These are phyloP conservation scores for Corymbia calophylla DNA, from an alignment of 441 rosid genomes.

Conservation along the genomic window DNA sequence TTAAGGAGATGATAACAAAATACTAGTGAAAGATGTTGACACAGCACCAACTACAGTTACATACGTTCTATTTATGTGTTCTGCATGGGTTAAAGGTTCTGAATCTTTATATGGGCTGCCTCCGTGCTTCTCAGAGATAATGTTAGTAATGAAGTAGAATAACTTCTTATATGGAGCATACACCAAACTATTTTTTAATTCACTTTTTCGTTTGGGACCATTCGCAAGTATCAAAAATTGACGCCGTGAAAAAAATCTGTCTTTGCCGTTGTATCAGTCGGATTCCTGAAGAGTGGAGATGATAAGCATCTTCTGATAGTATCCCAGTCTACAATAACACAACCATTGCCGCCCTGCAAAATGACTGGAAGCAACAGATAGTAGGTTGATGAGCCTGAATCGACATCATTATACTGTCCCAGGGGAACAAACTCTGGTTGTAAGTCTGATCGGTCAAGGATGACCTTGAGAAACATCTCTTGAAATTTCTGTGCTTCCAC, in stretches of 20 bases:
- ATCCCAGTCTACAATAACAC: conserved; percentile 59
- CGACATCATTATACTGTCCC: conserved; percentile 31
- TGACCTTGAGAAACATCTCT: conserved; percentile 75
- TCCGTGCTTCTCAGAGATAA: conserved; percentile 42
- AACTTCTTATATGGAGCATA: conserved; percentile 44
- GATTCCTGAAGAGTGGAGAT: conserved; percentile 66
- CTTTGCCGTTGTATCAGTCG: conserved; percentile 20
- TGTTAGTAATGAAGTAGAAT: conserved; percentile 52
- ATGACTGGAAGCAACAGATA: conserved; percentile 84
- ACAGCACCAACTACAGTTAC: conserved; percentile 25
- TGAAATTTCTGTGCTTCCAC: conserved; percentile 61
- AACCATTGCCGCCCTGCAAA: conserved; percentile 18
- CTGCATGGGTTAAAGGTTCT: conserved; percentile 33
- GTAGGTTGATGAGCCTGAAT: conserved; percentile 42
- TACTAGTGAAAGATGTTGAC: neutral
- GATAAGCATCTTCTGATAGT: conserved; percentile 61
- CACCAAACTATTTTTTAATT: conserved; percentile 72
- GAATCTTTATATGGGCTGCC: conserved; percentile 39
- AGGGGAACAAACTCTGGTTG: conserved; percentile 45
- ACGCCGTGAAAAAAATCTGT: conserved; percentile 13
- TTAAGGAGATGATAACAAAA: conserved; percentile 7
- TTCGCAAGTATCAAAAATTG: conserved; percentile 58
- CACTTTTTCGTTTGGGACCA: conserved; percentile 45
- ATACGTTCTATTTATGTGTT: conserved; percentile 41
- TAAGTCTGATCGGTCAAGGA: conserved; percentile 64